Conservation (phyloP, 495 filamentous ascomycete species). For the Ramalina peruviana region DNA sequence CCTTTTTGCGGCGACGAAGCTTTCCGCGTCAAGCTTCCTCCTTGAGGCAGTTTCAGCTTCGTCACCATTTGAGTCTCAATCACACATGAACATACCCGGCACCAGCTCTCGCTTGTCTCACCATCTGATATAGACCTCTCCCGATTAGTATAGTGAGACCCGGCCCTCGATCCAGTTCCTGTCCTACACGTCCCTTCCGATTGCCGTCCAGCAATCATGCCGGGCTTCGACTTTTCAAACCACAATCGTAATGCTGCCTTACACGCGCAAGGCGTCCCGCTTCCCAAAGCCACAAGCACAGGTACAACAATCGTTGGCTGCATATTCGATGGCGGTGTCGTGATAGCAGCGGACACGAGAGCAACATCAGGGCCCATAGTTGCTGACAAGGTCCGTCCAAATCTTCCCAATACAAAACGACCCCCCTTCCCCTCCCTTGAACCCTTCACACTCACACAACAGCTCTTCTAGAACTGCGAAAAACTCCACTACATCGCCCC, state of each 20-base stretch:
- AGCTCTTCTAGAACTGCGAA: constrained; percentile 68
- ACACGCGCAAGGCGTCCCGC: constrained; percentile 79
- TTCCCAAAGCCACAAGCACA: constrained; percentile 96
- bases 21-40: constrained; percentile 2
- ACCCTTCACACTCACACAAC: neutral
- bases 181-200: neutral
- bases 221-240: constrained; percentile 98
- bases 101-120: neutral
- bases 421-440: neutral
- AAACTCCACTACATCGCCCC: constrained; percentile 98
- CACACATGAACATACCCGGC: neutral
- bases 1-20: neutral
- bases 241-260: constrained; percentile 95
- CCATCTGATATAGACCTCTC: neutral
- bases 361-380: constrained; percentile 96
- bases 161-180: neutral
- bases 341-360: constrained; percentile 95
- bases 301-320: constrained; percentile 99
- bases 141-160: neutral
- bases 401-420: neutral
- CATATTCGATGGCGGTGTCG: constrained; percentile 91
- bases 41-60: constrained; percentile 11
- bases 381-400: constrained; percentile 69
- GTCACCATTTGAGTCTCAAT: neutral
- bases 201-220: constrained; percentile 46